Base-by-base conservation (phyloP, 768 basidiomycete genomes). In the Boletus barrowsii region DNA sequence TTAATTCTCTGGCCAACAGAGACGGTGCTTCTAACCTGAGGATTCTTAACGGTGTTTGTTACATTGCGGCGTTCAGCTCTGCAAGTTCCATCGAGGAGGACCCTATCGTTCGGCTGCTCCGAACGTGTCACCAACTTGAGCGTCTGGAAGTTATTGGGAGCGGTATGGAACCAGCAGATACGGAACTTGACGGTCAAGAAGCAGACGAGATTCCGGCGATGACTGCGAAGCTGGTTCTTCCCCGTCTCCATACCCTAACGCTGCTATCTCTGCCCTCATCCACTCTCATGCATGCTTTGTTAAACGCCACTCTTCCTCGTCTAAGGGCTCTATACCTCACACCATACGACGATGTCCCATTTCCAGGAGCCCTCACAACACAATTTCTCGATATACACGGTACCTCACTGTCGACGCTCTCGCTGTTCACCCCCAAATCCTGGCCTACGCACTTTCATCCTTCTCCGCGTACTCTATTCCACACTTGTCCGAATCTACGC, bases 261-360 rank as follows among this genome's bases (percentile, higher is more conserved):
- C 61, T 91, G 17, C 72, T 90, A 20, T 86, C 87, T 2, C 81
- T 88, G 73, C 83, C 84, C 47, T 78, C 75, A 7, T 88, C 87
- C 5, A 80, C 83, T 20, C 72, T 90, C 32, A 74, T 90, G 68
- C 70, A 79, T 37, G 76, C 79, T 15, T 73, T 93, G 26, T 70
- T 89, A 17, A 66, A 73, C 37, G 79, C 86, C 0, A 67, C 81
- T 0, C 80, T 93, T 14, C 90, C 87, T 4, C 70, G 76, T 4
- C 73, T 93, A 40, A 75, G 67, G 33, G 84, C 83, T 58, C 73
- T 93, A 18, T 84, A 80, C 14, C 65, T 92, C 36, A 90, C 89
- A 1, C 88, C 89, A 2, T 89, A 87, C 61, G 79, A 88, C 51
- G 87, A 89, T 60, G 62, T 86, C 14, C 79, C 80, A 29, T 83